phyloP scores from a whole-genome alignment of 192 early-diverging fungal genomes.

The Umbelopsis ramanniana region DNA sequence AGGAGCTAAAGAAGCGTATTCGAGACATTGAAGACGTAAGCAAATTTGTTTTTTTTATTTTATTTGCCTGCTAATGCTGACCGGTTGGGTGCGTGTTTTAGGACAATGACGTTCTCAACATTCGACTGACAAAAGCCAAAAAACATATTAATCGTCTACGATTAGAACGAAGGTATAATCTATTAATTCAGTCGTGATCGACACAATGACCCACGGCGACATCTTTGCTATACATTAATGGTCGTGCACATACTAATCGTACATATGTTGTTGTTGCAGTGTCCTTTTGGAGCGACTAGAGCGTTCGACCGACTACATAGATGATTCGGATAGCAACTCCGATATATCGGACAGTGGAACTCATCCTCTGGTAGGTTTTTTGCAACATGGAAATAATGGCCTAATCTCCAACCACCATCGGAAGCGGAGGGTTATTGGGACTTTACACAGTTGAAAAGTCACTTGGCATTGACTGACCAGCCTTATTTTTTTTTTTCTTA shows the following conservation, averaged over 20 bases:
- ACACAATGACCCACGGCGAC: too few relatives aligned
- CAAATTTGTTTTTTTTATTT: not conserved
- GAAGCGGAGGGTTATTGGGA: too few relatives aligned
- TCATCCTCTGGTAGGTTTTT: conserved; percentile 2
- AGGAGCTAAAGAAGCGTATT: conserved; percentile 54
- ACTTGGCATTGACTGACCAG: not conserved
- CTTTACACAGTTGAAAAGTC: not conserved
- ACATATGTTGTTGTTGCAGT: not conserved
- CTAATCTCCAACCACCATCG: not conserved
- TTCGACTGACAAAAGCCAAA: conserved; percentile 44
- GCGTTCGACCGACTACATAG: conserved; percentile 22
- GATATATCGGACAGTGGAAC: conserved; percentile 14
- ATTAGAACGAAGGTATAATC: conserved; percentile 46
- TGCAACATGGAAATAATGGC: not conserved
- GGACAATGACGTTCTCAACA: conserved; percentile 51
- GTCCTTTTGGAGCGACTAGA: conserved; percentile 30
- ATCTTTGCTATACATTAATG: too few relatives aligned
- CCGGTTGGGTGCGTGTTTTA: conserved; percentile 2
- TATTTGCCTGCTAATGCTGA: not conserved
- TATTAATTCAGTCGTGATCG: not conserved
- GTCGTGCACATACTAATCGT: too few relatives aligned
- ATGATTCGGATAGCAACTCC: conserved; percentile 22
- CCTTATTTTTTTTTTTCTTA: not conserved
- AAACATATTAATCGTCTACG: conserved; percentile 50
- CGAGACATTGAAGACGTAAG: conserved; percentile 54